phyloP scores from a whole-genome alignment of 805 yeast genomes.

The Schwanniomyces occidentalis region DNA sequence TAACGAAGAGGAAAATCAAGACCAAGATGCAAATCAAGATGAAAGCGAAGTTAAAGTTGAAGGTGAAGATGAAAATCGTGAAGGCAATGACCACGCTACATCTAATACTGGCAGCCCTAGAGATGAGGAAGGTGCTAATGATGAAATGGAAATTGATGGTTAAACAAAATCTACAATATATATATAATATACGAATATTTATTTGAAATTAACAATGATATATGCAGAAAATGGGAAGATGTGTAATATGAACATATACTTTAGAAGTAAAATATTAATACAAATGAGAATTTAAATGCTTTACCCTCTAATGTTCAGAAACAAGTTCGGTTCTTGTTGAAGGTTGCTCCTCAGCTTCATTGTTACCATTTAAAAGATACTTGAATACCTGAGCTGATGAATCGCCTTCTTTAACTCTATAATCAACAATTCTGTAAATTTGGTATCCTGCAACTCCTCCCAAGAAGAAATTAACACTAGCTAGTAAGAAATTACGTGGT shows the following conservation, averaged over 20 bases:
- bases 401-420: slow-evolving; percentile 68
- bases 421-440: slow-evolving; percentile 65
- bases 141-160: slow-evolving; percentile 12
- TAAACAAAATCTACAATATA: background rate
- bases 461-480: slow-evolving; percentile 90
- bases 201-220: slow-evolving; percentile 1
- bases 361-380: slow-evolving; percentile 58
- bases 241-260: too few relatives aligned
- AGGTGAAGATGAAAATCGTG: slow-evolving; percentile 7
- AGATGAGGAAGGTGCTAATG: slow-evolving; percentile 3
- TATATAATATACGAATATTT: slow-evolving; percentile 3
- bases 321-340: background rate
- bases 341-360: slow-evolving; percentile 3
- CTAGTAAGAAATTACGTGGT: slow-evolving; percentile 84
- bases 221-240: slow-evolving; percentile 4
- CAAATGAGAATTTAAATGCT: too few relatives aligned
- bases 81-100: slow-evolving; percentile 1
- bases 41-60: slow-evolving; percentile 7
- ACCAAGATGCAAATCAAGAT: slow-evolving; percentile 10
- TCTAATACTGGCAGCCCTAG: background rate
- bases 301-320: too few relatives aligned
- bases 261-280: too few relatives aligned
- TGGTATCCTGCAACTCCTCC: slow-evolving; percentile 90
- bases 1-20: slow-evolving; percentile 13
- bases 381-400: slow-evolving; percentile 52